Conservation (phyloP, 805 yeast species). For the Hanseniaspora valbyensis region DNA sequence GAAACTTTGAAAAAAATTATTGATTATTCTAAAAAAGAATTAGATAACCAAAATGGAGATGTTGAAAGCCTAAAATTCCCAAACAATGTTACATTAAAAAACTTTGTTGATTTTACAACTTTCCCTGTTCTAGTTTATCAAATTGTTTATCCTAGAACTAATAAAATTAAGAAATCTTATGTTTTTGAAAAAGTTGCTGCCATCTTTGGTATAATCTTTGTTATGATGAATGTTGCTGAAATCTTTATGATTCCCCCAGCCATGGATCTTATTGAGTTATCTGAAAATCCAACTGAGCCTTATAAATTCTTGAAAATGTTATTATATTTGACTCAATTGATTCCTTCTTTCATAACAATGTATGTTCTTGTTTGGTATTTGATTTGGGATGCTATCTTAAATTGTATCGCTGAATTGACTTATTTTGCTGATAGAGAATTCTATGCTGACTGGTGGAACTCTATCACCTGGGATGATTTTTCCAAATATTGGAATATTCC, state of each 20-base stretch:
- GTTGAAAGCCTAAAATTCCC: slow-evolving; percentile 45
- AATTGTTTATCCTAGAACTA: slow-evolving; percentile 68
- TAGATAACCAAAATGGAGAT: slow-evolving; percentile 43
- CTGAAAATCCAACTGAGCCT: slow-evolving; percentile 38
- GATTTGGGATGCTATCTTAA: slow-evolving; percentile 91
- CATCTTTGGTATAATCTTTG: slow-evolving; percentile 71
- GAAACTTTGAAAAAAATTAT: slow-evolving; percentile 39
- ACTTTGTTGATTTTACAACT: slow-evolving; percentile 72
- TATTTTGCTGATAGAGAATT: slow-evolving; percentile 82
- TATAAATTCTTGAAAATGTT: slow-evolving; percentile 31
- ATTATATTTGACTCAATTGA: slow-evolving; percentile 49
- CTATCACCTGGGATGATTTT: slow-evolving; percentile 85
- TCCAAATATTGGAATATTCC: slow-evolving; percentile 92
- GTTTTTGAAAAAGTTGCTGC: slow-evolving; percentile 62
- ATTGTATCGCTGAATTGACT: slow-evolving; percentile 80
- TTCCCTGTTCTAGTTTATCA: slow-evolving; percentile 83
- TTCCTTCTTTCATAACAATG: slow-evolving; percentile 67
- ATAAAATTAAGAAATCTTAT: slow-evolving; percentile 55
- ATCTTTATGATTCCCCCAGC: slow-evolving; percentile 52
- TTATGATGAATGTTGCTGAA: slow-evolving; percentile 76
- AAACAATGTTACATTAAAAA: slow-evolving; percentile 46
- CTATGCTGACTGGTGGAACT: slow-evolving; percentile 97
- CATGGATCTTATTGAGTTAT: slow-evolving; percentile 32
- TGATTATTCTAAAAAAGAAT: slow-evolving; percentile 61
- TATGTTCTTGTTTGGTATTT: slow-evolving; percentile 73